Percentiles rank a stretch among this genome's conserved stretches.
These are phyloP conservation scores for Eucalyptus regnans DNA, from an alignment of 345 rosid species.

Conservation along the genomic window DNA sequence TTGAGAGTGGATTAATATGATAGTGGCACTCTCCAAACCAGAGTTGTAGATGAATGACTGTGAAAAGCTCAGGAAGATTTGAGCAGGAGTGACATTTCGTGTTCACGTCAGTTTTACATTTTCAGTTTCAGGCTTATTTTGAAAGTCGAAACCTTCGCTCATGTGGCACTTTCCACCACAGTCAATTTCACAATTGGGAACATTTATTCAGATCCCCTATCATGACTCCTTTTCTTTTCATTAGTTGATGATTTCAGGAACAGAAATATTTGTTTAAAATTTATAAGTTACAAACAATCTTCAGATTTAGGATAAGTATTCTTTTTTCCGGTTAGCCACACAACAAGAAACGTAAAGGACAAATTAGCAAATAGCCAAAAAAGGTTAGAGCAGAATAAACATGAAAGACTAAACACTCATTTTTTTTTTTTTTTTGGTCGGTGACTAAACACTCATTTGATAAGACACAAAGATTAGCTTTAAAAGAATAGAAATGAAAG, in stretches of 20 bases:
- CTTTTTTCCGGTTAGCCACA: accelerated
- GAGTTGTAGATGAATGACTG: background rate
- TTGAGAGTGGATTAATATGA: background rate
- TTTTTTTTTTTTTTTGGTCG: background rate
- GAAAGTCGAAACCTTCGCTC: background rate
- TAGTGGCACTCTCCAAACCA: background rate
- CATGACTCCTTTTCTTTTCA: background rate
- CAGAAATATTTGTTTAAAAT: background rate
- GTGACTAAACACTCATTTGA: background rate
- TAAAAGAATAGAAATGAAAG: background rate
- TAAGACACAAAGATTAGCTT: background rate
- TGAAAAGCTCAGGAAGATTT: background rate
- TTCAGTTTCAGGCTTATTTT: background rate
- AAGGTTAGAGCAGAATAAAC: background rate
- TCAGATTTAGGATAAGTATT: background rate
- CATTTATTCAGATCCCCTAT: background rate
- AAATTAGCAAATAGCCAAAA: background rate
- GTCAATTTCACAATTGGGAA: background rate
- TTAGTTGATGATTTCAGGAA: background rate
- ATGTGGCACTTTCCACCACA: background rate
- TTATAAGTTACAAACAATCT: background rate
- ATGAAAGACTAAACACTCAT: background rate
- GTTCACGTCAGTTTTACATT: background rate
- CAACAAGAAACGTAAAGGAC: background rate
- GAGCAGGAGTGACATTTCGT: background rate